phyloP scores from a whole-genome alignment of 495 filamentous ascomycete species.

The Xylaria curta region DNA sequence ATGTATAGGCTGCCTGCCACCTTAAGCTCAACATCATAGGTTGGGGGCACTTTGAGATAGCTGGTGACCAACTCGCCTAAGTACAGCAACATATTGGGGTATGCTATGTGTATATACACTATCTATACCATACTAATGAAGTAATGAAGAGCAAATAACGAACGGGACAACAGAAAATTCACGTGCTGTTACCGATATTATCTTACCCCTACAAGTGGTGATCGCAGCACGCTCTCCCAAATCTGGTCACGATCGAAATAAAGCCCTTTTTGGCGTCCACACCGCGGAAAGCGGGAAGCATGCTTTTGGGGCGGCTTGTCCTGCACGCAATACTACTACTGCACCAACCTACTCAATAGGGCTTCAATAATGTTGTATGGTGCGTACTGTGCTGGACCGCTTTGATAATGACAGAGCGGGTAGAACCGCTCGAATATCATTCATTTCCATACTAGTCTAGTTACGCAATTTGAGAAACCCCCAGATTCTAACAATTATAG shows the following conservation, averaged over 20 bases:
- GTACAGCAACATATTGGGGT: background rate
- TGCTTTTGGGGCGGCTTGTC: conserved; percentile 13
- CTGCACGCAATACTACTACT: conserved; percentile 27
- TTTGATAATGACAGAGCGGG: conserved; percentile 17
- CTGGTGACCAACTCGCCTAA: background rate
- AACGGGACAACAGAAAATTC: background rate
- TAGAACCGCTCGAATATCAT: conserved; percentile 15
- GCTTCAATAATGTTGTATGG: background rate
- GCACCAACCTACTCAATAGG: background rate
- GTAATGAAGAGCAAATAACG: background rate
- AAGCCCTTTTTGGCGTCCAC: conserved; percentile 21
- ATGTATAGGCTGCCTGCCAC: conserved; percentile 18
- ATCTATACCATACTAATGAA: background rate
- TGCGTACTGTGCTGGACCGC: conserved; percentile 19
- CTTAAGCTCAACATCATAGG: conserved; percentile 8
- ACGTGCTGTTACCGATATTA: background rate
- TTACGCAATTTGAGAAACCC: conserved; percentile 9
- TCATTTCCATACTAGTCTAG: background rate
- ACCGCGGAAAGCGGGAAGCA: conserved; percentile 30
- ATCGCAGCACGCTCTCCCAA: conserved; percentile 13
- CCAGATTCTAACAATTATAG: conserved; percentile 14
- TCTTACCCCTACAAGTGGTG: background rate
- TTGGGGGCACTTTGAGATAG: conserved; percentile 4
- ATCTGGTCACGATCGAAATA: conserved; percentile 26
- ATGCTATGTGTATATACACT: background rate